Evolutionary conservation across 257 asterid species (phyloP).

Genomic region (Solanum habrochaites): DNA sequence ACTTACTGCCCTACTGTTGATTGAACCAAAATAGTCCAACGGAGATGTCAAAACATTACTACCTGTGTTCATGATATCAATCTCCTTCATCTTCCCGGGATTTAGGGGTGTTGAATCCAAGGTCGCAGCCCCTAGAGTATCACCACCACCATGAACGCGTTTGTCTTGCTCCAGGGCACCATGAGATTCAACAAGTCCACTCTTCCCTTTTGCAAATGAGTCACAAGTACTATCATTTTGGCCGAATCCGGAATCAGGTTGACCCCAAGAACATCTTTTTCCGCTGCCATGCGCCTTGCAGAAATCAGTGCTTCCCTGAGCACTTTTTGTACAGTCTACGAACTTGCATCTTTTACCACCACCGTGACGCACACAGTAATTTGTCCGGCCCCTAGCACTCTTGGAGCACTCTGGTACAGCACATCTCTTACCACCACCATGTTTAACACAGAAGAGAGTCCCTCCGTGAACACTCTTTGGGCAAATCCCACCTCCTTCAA

Average conservation of each 20-base stretch:
- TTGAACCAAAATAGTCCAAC: conserved; percentile 15
- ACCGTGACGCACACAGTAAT: conserved; percentile 84
- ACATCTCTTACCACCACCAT: conserved; percentile 93
- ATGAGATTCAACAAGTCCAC: conserved; percentile 62
- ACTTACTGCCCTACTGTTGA: conserved; percentile 14
- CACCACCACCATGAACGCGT: conserved; percentile 84
- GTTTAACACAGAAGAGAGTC: conserved; percentile 76
- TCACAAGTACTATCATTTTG: conserved; percentile 48
- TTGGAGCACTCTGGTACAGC: conserved; percentile 60
- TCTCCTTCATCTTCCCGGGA: conserved; percentile 23
- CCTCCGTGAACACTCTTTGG: conserved; percentile 96
- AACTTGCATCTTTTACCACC: conserved; percentile 87
- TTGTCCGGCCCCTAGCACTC: conserved; percentile 93
- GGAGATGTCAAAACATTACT: conserved; percentile 11
- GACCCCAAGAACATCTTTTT: conserved; percentile 81
- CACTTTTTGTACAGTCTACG: conserved; percentile 79
- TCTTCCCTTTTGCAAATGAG: conserved; percentile 55
- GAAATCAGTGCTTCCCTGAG: conserved; percentile 92
- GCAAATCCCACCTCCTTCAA: conserved; percentile 69
- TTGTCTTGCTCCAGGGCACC: conserved; percentile 69
- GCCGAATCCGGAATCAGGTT: conserved; percentile 50
- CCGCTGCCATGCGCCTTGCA: conserved; percentile 97
- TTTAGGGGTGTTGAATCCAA: conserved; percentile 24
- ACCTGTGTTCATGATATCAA: conserved; percentile 11
- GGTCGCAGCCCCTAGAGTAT: conserved; percentile 27